phyloP scores from a whole-genome alignment of 129 eudicot species.

The Flaveria trinervia region DNA sequence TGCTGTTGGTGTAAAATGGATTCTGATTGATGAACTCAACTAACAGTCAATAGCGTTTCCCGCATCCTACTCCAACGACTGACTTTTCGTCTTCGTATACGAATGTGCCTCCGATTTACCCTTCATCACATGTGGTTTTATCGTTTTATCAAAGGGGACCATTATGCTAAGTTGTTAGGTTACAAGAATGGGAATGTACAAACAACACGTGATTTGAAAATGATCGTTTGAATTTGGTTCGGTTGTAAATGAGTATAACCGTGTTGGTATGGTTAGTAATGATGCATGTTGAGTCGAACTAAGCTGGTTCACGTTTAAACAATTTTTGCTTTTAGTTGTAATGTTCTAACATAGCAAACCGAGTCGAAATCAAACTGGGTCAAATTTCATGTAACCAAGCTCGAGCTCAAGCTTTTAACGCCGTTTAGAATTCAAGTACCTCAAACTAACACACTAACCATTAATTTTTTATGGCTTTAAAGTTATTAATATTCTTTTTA shows the following conservation, averaged over 20 bases:
- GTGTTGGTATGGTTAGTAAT: no score
- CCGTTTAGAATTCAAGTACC: no score
- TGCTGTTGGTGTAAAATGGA: background rate
- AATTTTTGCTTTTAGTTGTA: no score
- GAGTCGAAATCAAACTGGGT: no score
- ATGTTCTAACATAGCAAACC: no score
- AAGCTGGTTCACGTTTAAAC: no score
- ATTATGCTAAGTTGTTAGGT: background rate
- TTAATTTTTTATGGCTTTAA: background rate
- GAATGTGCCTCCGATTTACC: constrained; percentile 6
- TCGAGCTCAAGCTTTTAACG: no score
- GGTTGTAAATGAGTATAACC: background rate
- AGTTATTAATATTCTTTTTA: background rate
- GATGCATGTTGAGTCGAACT: no score
- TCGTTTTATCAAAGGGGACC: background rate
- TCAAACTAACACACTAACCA: background rate
- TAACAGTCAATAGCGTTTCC: constrained; percentile 23
- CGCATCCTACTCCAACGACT: constrained; percentile 38
- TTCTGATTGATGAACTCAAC: constrained; percentile 11
- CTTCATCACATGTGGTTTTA: constrained; percentile 11
- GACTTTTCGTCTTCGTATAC: constrained; percentile 4
- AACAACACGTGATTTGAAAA: no score
- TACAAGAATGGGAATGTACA: background rate
- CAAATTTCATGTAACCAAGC: no score
- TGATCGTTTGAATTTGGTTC: no score